Conservation (phyloP, 257 asterid species). For the Solanum sitiens region DNA sequence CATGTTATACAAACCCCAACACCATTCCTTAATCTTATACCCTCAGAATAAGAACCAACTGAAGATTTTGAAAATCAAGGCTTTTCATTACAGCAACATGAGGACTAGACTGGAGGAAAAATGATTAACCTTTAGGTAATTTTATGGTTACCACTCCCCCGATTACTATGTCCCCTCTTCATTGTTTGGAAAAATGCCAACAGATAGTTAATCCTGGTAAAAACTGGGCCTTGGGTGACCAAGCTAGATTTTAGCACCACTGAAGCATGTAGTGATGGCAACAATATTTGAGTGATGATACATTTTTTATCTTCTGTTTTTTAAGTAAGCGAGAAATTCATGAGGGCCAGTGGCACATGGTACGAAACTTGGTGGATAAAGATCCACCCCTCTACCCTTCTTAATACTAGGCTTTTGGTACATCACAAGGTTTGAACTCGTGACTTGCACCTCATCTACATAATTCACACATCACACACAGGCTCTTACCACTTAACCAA, state of each 20-base stretch:
- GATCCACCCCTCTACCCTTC: not conserved
- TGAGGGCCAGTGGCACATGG: not conserved
- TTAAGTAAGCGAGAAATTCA: not conserved
- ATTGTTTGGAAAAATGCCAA: not conserved
- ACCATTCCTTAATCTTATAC: not conserved
- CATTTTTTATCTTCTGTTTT: not conserved
- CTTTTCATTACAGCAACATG: not conserved
- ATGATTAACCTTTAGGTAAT: not conserved
- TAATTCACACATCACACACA: not conserved
- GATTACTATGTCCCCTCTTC: not conserved
- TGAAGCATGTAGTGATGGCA: not conserved
- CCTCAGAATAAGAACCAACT: not conserved
- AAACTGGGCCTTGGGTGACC: not conserved
- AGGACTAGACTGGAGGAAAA: not conserved
- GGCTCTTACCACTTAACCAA: not conserved
- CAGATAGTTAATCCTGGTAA: not conserved
- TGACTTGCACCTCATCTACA: not conserved
- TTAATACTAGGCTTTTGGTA: not conserved
- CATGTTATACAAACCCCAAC: not conserved
- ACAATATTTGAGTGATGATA: not conserved
- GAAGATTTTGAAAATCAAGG: not conserved
- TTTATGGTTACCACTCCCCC: not conserved
- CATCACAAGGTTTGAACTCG: not conserved
- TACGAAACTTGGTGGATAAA: not conserved
- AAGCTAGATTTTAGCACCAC: not conserved